Evolutionary conservation across 2,329 filamentous ascomycete species (phyloP).

Genomic region (Didymella exigua): DNA sequence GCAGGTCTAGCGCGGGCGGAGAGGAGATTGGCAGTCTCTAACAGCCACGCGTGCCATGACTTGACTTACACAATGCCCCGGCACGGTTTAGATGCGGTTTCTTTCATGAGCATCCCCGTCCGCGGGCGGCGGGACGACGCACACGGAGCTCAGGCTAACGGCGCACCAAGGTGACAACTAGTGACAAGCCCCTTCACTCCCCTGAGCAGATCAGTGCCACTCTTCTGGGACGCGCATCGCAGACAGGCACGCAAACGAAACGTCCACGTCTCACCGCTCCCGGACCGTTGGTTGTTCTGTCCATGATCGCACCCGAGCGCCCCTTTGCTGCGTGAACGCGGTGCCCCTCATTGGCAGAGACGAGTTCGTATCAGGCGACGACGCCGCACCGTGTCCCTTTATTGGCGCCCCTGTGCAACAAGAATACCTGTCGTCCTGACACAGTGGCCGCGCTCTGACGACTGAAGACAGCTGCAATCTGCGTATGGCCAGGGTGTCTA

Average conservation of each 20-base stretch:
- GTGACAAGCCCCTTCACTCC: conserved; percentile 27
- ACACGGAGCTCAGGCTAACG: conserved; percentile 40
- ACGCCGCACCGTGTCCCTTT: conserved; percentile 24
- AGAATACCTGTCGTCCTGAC: conserved; percentile 24
- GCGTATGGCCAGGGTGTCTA: conserved; percentile 20
- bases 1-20: conserved; percentile 30
- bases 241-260: conserved; percentile 18
- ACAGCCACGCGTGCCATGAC: conserved; percentile 14
- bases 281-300: conserved; percentile 10
- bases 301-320: conserved; percentile 15
- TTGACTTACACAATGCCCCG: conserved; percentile 18
- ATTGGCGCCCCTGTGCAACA: conserved; percentile 28
- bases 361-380: conserved; percentile 17
- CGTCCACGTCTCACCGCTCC: conserved; percentile 30
- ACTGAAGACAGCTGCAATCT: conserved; percentile 17
- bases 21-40: conserved; percentile 22
- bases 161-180: conserved; percentile 24
- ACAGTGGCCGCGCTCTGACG: conserved; percentile 23
- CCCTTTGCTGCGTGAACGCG: conserved; percentile 20
- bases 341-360: conserved; percentile 29
- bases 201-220: conserved; percentile 40
- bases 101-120: conserved; percentile 25
- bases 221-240: conserved; percentile 24
- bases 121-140: conserved; percentile 43
- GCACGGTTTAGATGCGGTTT: conserved; percentile 29